Evolutionary conservation across 139 green algal genomes (phyloP).

Genomic region (Micractinium sp.): DNA sequence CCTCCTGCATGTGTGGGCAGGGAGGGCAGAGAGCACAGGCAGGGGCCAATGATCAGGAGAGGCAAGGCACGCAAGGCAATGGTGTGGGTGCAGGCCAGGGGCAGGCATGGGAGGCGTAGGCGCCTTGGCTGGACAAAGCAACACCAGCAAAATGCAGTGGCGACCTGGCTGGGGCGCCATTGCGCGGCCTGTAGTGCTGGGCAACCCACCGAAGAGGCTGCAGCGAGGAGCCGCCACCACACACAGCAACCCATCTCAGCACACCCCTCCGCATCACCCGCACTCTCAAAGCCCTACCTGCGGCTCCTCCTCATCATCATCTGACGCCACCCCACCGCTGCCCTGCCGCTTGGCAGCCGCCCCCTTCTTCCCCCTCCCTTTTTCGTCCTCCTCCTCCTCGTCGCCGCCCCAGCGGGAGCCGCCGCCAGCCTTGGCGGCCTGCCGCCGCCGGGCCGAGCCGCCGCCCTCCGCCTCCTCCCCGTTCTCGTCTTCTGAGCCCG

Average conservation of each 20-base stretch:
- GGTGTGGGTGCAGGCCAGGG: background rate
- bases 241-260: background rate
- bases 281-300: background rate
- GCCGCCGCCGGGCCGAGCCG: background rate
- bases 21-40: background rate
- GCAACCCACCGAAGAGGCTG: background rate
- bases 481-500: background rate
- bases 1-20: background rate
- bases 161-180: background rate
- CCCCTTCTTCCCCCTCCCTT: background rate
- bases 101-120: background rate
- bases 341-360: background rate
- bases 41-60: background rate
- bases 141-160: background rate
- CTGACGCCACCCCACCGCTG: background rate
- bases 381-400: background rate
- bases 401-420: constrained; percentile 20
- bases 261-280: background rate
- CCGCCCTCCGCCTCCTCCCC: background rate
- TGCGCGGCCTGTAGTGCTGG: background rate
- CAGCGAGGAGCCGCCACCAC: background rate
- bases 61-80: background rate
- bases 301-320: background rate
- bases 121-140: background rate
- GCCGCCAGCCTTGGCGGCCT: background rate